A percentile compares a stretch with the other conserved stretches of the same genome.
These are phyloP conservation scores for Cadophora gregata DNA, from an alignment of 2,329 filamentous ascomycete genomes.

Conservation along the genomic window DNA sequence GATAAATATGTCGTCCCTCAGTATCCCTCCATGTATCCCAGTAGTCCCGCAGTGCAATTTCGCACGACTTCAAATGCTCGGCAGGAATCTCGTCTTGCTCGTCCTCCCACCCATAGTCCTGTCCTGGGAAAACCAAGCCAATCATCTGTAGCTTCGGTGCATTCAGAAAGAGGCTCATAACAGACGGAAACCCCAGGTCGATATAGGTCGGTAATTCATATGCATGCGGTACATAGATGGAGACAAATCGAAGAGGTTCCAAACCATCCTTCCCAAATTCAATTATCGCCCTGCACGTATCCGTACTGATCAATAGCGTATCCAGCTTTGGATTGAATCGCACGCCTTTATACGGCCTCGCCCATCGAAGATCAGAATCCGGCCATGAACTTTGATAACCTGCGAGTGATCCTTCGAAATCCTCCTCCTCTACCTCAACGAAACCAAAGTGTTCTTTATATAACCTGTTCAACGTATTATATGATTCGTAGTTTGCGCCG, in stretches of 20 bases:
- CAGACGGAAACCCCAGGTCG: background rate
- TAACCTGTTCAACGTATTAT: background rate
- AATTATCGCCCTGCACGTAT: background rate
- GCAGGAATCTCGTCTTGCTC: background rate
- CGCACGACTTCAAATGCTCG: background rate
- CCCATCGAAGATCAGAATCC: background rate
- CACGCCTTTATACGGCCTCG: background rate
- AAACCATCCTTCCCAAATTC: background rate
- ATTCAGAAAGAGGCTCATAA: constrained; percentile 1
- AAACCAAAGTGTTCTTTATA: background rate
- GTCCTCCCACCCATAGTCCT: background rate
- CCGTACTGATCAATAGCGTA: background rate
- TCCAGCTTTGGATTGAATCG: constrained; percentile 10
- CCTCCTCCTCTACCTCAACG: background rate
- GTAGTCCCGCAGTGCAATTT: background rate
- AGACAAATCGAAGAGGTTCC: background rate
- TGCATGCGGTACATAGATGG: background rate
- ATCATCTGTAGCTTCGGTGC: constrained; percentile 1
- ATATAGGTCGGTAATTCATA: background rate
- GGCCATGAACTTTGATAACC: background rate
- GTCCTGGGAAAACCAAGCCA: background rate
- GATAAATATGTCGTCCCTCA: background rate
- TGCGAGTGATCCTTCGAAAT: background rate
- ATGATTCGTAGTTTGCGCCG: constrained; percentile 9
- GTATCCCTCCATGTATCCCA: constrained; percentile 13